These are phyloP conservation scores for Anthostomella pinea DNA, from an alignment of 2,329 filamentous ascomycete genomes.

Conservation along the genomic window DNA sequence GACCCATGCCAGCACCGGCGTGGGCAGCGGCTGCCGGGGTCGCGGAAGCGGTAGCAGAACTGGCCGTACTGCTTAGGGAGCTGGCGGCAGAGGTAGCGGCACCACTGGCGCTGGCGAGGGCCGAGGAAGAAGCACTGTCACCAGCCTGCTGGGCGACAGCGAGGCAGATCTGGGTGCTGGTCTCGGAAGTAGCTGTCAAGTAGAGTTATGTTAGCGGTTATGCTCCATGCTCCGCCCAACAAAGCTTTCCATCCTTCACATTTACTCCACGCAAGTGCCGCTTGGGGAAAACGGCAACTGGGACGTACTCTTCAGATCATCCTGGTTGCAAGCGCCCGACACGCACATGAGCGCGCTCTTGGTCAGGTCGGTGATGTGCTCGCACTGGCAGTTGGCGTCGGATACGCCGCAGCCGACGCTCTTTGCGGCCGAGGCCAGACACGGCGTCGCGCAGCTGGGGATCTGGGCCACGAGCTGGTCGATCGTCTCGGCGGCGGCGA, in stretches of 20 bases:
- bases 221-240: too few species aligned
- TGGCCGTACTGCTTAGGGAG: slow-evolving; percentile 9
- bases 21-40: slow-evolving; percentile 23
- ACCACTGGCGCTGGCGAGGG: slow-evolving; percentile 1
- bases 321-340: slow-evolving; percentile 31
- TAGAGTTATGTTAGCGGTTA: background rate
- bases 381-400: slow-evolving; percentile 40
- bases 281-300: background rate
- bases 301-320: slow-evolving; percentile 36
- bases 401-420: slow-evolving; percentile 32
- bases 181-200: slow-evolving; percentile 3
- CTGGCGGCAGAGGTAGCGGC: slow-evolving; percentile 4
- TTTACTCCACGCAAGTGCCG: background rate
- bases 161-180: slow-evolving; percentile 26
- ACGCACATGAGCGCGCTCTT: slow-evolving; percentile 35
- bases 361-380: slow-evolving; percentile 34
- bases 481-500: slow-evolving; percentile 23
- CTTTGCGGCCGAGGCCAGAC: slow-evolving; percentile 32
- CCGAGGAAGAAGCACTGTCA: slow-evolving; percentile 13
- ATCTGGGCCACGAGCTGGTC: slow-evolving; percentile 30
- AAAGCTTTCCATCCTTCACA: background rate
- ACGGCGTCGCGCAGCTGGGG: slow-evolving; percentile 38
- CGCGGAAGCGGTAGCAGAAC: slow-evolving; percentile 9
- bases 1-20: slow-evolving; percentile 26
- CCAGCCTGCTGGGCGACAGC: slow-evolving; percentile 12